These are phyloP conservation scores for Suhomyces guaymorum DNA, from an alignment of 1,139 yeast species.

Conservation along the genomic window DNA sequence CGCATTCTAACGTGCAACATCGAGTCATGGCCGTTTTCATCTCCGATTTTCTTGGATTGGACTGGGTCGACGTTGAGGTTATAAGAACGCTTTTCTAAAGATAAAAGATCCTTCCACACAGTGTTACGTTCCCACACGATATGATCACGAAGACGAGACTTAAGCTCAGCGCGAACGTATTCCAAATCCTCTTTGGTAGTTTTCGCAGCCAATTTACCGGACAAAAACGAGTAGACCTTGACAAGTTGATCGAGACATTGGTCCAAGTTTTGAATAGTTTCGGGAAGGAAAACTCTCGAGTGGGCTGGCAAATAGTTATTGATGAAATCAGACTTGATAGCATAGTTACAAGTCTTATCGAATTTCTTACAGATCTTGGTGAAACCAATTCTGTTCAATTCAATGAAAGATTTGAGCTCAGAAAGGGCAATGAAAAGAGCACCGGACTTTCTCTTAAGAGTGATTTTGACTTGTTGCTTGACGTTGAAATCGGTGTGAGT, in stretches of 20 bases:
- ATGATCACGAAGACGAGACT: constrained; percentile 81
- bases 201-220: constrained; percentile 33
- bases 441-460: constrained; percentile 66
- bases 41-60: constrained; percentile 34
- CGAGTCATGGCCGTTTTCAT: constrained; percentile 27
- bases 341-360: constrained; percentile 74
- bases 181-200: constrained; percentile 40
- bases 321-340: constrained; percentile 56
- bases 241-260: constrained; percentile 50
- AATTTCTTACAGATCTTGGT: constrained; percentile 86
- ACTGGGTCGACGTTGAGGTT: constrained; percentile 35
- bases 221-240: constrained; percentile 46
- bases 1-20: constrained; percentile 29
- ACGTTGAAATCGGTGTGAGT: constrained; percentile 50
- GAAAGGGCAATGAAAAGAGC: constrained; percentile 71
- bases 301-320: constrained; percentile 44
- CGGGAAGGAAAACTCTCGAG: constrained; percentile 46
- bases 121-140: constrained; percentile 96
- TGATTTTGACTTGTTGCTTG: constrained; percentile 57
- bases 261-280: constrained; percentile 49
- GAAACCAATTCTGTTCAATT: constrained; percentile 84
- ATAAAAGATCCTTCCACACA: constrained; percentile 95
- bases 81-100: constrained; percentile 67
- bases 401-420: constrained; percentile 81
- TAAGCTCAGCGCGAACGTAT: constrained; percentile 64